Percentiles rank a stretch among this genome's conserved stretches.
phyloP scores from a whole-genome alignment of 2,329 filamentous ascomycete species.

The Fusarium brachygibbosum region DNA sequence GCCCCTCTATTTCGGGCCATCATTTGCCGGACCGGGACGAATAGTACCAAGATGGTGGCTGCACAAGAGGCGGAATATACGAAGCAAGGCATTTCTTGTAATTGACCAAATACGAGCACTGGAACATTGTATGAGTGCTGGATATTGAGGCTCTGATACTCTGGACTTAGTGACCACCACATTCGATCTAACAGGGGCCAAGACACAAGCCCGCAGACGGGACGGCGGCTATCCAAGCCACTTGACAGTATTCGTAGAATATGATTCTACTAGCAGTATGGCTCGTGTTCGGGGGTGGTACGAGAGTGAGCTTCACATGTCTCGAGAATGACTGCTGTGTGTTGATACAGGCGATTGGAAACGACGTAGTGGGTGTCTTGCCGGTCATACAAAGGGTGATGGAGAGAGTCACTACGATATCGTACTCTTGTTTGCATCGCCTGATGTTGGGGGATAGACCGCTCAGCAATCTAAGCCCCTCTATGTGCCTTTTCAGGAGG shows the following conservation, averaged over 20 bases:
- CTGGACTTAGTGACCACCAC: conserved; percentile 3
- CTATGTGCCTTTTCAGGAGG: neutral
- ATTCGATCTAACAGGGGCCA: neutral
- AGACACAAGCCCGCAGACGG: neutral
- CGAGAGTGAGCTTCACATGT: conserved; percentile 14
- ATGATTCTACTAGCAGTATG: conserved; percentile 1
- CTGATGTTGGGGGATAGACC: neutral
- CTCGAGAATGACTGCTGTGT: conserved; percentile 9
- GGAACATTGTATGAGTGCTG: neutral
- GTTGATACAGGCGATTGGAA: conserved; percentile 15
- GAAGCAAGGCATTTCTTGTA: conserved; percentile 3
- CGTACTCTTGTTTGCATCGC: neutral
- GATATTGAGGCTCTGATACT: conserved; percentile 23
- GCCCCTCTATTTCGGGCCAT: conserved; percentile 36
- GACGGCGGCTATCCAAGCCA: conserved; percentile 18
- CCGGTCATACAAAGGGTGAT: conserved; percentile 21
- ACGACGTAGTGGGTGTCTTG: conserved; percentile 18
- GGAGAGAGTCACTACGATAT: conserved; percentile 9
- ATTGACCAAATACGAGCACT: neutral
- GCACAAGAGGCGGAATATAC: conserved; percentile 4
- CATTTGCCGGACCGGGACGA: conserved; percentile 35
- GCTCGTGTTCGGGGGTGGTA: conserved; percentile 37
- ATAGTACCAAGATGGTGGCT: conserved; percentile 15
- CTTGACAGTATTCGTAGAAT: conserved; percentile 3
- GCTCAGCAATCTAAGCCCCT: neutral